These are phyloP conservation scores for Sutorius eximius DNA, from an alignment of 1,284 basidiomycete genomes.

Conservation along the genomic window DNA sequence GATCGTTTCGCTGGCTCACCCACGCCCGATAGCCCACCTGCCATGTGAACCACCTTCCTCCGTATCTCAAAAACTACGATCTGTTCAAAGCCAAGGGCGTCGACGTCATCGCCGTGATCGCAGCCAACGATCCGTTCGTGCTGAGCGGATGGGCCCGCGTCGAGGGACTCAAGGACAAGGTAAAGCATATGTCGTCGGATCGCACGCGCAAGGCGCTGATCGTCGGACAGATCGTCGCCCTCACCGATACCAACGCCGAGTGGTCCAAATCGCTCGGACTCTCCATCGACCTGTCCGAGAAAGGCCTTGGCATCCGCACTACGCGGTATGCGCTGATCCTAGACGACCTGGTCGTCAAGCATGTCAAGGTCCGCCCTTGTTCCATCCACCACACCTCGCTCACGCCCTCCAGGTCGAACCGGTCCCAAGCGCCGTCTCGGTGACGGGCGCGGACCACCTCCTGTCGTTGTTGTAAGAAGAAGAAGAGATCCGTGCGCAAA, in stretches of 20 bases:
- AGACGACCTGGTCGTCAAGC: slow-evolving; percentile 69
- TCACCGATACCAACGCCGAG: slow-evolving; percentile 62
- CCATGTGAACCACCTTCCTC: slow-evolving; percentile 72
- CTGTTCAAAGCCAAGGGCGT: slow-evolving; percentile 75
- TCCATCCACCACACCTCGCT: background rate
- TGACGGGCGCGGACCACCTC: slow-evolving; percentile 67
- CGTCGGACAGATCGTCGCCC: slow-evolving; percentile 53
- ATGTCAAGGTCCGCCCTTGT: slow-evolving; percentile 49
- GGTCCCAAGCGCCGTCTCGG: slow-evolving; percentile 51
- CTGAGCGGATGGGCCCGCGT: slow-evolving; percentile 76
- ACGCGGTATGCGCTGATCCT: slow-evolving; percentile 69
- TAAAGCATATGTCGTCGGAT: slow-evolving; percentile 19
- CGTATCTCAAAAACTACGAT: slow-evolving; percentile 62
- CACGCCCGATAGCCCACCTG: slow-evolving; percentile 57
- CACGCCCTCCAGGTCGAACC: slow-evolving; percentile 42
- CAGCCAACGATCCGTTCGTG: slow-evolving; percentile 78
- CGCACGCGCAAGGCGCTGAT: background rate
- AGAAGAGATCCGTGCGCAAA: slow-evolving; percentile 14
- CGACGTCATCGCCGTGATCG: slow-evolving; percentile 67
- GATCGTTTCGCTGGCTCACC: background rate
- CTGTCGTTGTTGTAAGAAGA: slow-evolving; percentile 48
- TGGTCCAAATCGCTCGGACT: slow-evolving; percentile 70
- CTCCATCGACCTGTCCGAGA: slow-evolving; percentile 53
- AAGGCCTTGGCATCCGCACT: slow-evolving; percentile 65
- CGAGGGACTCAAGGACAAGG: slow-evolving; percentile 71